Percentiles rank a stretch among this genome's conserved stretches.
Conservation (phyloP, 2,329 filamentous ascomycete species). For the Tolypocladium ophioglossoides region DNA sequence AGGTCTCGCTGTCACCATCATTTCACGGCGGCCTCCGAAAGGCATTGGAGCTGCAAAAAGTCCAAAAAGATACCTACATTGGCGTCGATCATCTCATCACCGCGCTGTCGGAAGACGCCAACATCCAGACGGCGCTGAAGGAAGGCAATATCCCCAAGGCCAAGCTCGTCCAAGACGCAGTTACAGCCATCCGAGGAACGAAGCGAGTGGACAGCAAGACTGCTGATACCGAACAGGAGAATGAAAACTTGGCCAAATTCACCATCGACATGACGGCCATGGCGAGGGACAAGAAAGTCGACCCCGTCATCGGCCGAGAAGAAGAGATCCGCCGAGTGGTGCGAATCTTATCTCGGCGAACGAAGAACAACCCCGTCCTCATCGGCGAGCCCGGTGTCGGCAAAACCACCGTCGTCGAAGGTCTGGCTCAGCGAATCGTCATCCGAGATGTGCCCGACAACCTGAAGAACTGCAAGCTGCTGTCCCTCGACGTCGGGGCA, state of each 20-base stretch:
- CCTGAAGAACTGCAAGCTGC: constrained; percentile 81
- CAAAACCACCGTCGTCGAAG: constrained; percentile 97
- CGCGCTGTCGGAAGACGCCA: constrained; percentile 67
- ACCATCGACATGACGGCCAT: constrained; percentile 97
- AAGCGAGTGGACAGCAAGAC: constrained; percentile 92
- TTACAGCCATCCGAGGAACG: constrained; percentile 84
- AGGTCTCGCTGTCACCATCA: constrained; percentile 68
- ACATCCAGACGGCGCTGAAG: constrained; percentile 62
- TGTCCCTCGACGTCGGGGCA: constrained; percentile 91
- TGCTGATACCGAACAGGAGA: constrained; percentile 83
- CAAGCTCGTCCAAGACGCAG: constrained; percentile 83
- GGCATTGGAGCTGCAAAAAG: constrained; percentile 83
- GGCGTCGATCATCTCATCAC: constrained; percentile 92
- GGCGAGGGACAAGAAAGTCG: constrained; percentile 94
- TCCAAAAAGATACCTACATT: constrained; percentile 94
- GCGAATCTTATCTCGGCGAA: constrained; percentile 82
- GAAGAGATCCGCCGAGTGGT: constrained; percentile 91
- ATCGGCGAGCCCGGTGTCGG: constrained; percentile 98
- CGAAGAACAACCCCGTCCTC: constrained; percentile 97
- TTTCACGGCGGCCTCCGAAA: constrained; percentile 76
- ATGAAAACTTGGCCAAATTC: constrained; percentile 95
- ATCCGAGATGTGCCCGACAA: constrained; percentile 96
- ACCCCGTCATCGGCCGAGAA: constrained; percentile 92
- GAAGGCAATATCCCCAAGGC: constrained; percentile 87
- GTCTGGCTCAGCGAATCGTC: constrained; percentile 88